Conservation (phyloP, 805 yeast species). For the Babjeviella inositovora region DNA sequence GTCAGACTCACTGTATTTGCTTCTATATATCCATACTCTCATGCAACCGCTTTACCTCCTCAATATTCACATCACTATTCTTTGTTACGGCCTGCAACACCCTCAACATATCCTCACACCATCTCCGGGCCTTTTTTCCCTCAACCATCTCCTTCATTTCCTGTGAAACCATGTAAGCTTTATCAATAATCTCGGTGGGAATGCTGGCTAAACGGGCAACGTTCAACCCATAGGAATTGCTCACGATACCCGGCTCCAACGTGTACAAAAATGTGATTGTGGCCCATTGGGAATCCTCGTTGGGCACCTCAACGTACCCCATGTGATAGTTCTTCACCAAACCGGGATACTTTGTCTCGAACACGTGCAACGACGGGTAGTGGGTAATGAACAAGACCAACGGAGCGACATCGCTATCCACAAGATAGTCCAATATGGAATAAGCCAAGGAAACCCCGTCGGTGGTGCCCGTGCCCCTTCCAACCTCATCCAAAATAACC, state of each 20-base stretch:
- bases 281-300: slow-evolving; percentile 13
- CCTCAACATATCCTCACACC: too few species aligned
- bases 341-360: slow-evolving; percentile 20
- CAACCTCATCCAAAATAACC: slow-evolving; percentile 60
- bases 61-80: too few species aligned
- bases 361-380: slow-evolving; percentile 47
- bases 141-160: too few species aligned
- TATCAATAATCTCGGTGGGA: slow-evolving; percentile 22
- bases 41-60: too few species aligned
- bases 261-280: slow-evolving; percentile 21
- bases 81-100: too few species aligned
- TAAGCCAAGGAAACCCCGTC: slow-evolving; percentile 81
- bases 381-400: slow-evolving; percentile 74
- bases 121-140: too few species aligned
- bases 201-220: slow-evolving; percentile 69
- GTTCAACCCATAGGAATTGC: slow-evolving; percentile 68
- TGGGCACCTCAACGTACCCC: slow-evolving; percentile 37
- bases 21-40: too few species aligned
- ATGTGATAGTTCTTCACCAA: slow-evolving; percentile 50
- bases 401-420: slow-evolving; percentile 21
- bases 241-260: slow-evolving; percentile 17
- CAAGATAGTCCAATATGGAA: slow-evolving; percentile 47
- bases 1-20: too few species aligned
- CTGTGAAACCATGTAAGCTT: slow-evolving; percentile 21
- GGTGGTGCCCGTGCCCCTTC: slow-evolving; percentile 55